Conservation (phyloP, 2,329 filamentous ascomycete species). For the Trichothecium roseum region DNA sequence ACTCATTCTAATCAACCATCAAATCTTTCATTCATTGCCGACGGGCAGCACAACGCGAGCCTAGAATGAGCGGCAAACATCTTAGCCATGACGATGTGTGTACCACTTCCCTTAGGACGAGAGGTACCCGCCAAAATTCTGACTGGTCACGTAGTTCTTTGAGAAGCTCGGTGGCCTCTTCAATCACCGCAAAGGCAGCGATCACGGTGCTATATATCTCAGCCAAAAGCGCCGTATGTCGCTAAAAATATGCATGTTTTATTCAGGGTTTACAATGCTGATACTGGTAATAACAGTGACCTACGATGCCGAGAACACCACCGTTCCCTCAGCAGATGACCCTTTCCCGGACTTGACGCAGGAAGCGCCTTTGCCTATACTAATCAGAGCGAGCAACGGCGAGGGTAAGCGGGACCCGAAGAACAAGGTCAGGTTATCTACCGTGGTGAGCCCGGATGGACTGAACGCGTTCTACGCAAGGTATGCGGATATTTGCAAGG, state of each 20-base stretch:
- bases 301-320: conserved; percentile 27
- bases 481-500: conserved; percentile 60
- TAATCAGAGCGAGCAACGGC: conserved; percentile 79
- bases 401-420: conserved; percentile 48
- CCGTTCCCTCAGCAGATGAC: conserved; percentile 32
- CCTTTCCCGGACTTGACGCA: conserved; percentile 51
- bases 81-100: conserved; percentile 1
- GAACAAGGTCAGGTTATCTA: conserved; percentile 66
- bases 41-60: not conserved
- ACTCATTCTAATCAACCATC: conserved; percentile 5
- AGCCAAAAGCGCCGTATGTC: conserved; percentile 64
- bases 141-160: conserved; percentile 54
- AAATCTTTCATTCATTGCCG: conserved; percentile 6
- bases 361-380: conserved; percentile 53
- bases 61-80: not conserved
- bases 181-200: conserved; percentile 52
- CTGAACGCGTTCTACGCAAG: conserved; percentile 71
- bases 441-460: conserved; percentile 65
- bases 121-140: not conserved
- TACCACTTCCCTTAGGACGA: not conserved
- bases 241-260: no score
- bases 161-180: conserved; percentile 57
- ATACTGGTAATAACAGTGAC: conserved; percentile 29
- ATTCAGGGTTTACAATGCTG: no score
- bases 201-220: conserved; percentile 64